Evolutionary conservation across 331 rosid species (phyloP), one percentile per base, ranked within the genome.

Genomic region (Cydonia oblonga): DNA sequence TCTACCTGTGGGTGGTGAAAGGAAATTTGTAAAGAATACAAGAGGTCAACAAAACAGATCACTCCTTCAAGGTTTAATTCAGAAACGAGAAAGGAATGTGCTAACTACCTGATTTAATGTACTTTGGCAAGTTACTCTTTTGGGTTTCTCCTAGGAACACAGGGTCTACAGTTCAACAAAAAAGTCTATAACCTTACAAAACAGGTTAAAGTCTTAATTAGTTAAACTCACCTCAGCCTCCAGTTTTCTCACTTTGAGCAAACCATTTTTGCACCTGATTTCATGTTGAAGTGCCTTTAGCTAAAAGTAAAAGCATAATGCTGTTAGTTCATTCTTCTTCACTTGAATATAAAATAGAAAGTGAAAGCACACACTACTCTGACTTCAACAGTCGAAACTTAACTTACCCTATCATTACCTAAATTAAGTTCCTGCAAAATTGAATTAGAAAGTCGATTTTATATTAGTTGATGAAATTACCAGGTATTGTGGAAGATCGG

Each of bases 371-470:
- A 25, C 65, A 56, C 66, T 76, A 59, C 59, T 77, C 71, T 44
- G 71, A 73, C 66, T 69, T 66, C 78, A 29, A 40, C 68, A 6
- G 51, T n/a, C 64, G 63, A 52, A 33, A 33, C 14, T 68, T 54
- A 44, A 80, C 96, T 82, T 86, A 93, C 98, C 92, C 76, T 87
- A 30, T 93, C 92, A 82, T 84, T 84, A 63, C 83, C 69, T 25
- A 84, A 79, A 79, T 80, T 90, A 80, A 90, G 84, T 74, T 93
- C 97, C 98, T 93, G 86, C 81, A 81, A 22, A 76, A 61, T 79
- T 76, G 35, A 73, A 72, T 76, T 23, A 58, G 68, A 83, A 69
- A 28, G 66, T 14, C 2, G 72, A 32, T 28, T 24, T 68, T 52
- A 79, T 5, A 22, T 70, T 66, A 73, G 15, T n/a, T 28, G 11